Conservation (phyloP, 352 stramenopile species). For the Phytophthora sojae region DNA sequence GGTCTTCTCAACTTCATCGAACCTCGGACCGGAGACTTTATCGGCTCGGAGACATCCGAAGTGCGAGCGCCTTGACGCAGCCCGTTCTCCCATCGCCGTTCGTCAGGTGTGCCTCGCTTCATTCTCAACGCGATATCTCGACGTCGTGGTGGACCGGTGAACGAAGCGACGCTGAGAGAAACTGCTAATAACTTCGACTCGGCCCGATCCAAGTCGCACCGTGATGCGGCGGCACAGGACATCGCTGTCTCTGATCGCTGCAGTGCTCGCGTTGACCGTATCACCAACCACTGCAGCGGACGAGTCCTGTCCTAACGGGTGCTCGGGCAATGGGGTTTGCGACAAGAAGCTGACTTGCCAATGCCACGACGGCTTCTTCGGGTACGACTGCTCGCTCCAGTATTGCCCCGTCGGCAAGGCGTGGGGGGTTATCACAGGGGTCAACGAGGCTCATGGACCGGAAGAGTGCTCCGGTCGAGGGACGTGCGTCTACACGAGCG, state of each 20-base stretch:
- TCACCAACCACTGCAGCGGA: constrained; percentile 4
- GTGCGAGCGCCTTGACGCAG: constrained; percentile 5
- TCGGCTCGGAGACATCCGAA: not conserved
- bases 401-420: constrained; percentile 56
- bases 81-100: constrained; percentile 26
- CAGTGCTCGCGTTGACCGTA: not conserved
- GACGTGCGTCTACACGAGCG: constrained; percentile 69
- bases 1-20: constrained; percentile 1
- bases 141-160: not conserved
- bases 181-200: constrained; percentile 13
- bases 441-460: constrained; percentile 53
- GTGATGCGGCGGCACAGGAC: constrained; percentile 15
- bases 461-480: constrained; percentile 74
- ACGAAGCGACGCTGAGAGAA: constrained; percentile 36
- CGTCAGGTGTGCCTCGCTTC: constrained; percentile 15
- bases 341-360: constrained; percentile 64
- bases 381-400: constrained; percentile 71
- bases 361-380: constrained; percentile 62
- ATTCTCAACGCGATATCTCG: constrained; percentile 11
- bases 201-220: not conserved
- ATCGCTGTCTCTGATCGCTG: constrained; percentile 2
- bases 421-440: constrained; percentile 59
- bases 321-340: constrained; percentile 66
- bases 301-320: constrained; percentile 63
- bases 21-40: constrained; percentile 1